These are phyloP conservation scores for Microstegium vimineum DNA, from an alignment of 176 grass and related monocot genomes.

Conservation along the genomic window DNA sequence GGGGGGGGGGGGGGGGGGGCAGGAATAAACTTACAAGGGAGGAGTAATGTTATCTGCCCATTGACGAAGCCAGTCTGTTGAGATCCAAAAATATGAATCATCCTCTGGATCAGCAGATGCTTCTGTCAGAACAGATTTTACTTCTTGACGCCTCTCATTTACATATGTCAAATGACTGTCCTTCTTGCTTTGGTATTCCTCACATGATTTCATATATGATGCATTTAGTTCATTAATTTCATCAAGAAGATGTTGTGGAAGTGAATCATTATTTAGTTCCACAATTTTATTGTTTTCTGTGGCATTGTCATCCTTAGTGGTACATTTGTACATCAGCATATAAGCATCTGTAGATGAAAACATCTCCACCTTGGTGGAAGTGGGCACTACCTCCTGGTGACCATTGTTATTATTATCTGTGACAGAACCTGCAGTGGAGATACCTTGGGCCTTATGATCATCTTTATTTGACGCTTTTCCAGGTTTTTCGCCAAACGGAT, in stretches of 20 bases:
- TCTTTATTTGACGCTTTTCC: constrained; percentile 59
- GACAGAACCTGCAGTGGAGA: constrained; percentile 29
- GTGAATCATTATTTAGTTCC: constrained; percentile 44
- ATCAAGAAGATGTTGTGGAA: constrained; percentile 60
- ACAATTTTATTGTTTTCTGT: constrained; percentile 31
- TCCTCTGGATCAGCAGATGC: constrained; percentile 52
- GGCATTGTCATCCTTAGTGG: constrained; percentile 37
- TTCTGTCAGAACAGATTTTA: constrained; percentile 76
- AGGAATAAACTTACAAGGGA: constrained; percentile 61
- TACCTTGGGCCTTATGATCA: constrained; percentile 39
- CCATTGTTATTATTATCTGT: constrained; percentile 38
- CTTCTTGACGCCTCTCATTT: constrained; percentile 80
- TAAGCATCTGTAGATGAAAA: constrained; percentile 99
- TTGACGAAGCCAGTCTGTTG: constrained; percentile 91
- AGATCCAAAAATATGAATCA: constrained; percentile 96
- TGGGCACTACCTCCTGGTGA: constrained; percentile 21
- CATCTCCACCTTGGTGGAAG: constrained; percentile 42
- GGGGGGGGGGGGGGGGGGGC: no score
- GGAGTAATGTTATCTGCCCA: constrained; percentile 84
- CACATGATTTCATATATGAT: constrained; percentile 55
- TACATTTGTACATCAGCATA: constrained; percentile 93
- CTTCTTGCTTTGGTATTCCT: constrained; percentile 75
- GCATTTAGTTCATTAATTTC: constrained; percentile 71
- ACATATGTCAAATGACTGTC: constrained; percentile 56
- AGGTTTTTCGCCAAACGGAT: constrained; percentile 82